Evolutionary conservation across 441 rosid species (phyloP), one percentile per base, ranked within the genome.

Genomic region (Populus hybrid): DNA sequence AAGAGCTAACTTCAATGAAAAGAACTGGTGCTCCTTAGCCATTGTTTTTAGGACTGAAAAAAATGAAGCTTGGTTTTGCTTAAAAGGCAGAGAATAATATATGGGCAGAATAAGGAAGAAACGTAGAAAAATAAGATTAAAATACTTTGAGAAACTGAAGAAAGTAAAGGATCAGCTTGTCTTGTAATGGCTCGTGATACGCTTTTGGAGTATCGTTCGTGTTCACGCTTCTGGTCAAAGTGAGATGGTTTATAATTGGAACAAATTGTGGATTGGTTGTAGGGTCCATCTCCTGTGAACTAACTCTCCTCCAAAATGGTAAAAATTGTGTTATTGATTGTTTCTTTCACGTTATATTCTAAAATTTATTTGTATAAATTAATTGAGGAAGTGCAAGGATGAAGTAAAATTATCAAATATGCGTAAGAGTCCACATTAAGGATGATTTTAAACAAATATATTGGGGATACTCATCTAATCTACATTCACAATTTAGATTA

Each of bases 141-240:
- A 0, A 28, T 6, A 4, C 3, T 0, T 36, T 34, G 23, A 18
- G 46, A 61, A 64, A 35, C 36, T 16, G 50, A 32, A 77, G 72
- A 14, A 30, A 24, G 30, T 24, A 8, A 63, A 14, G 34, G 72
- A 12, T 65, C 21, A 14, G 26, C 73, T 84, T 87, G 88, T 84
- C 87, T 63, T 69, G 81, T 81, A 71, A 46, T 75, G 84, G 66
- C 90, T 80, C 87, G 90, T 87, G 90, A 87, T 21, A 23, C 2
- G 68, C 38, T 78, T 74, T 85, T 85, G 88, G 73, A 80, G 75
- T 70, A 10, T 81, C 81, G 70, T 77, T 77, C 75, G 69, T 67
- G 7, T 36, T 68, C 23, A 65, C 57, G 4, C 66, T 8, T 23
- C 28, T 67, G 20, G 16, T 26, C 67, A 42, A 66, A 10, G 20